Base-by-base conservation (phyloP, 2,329 filamentous ascomycete species). In the Colletotrichum sp. region DNA sequence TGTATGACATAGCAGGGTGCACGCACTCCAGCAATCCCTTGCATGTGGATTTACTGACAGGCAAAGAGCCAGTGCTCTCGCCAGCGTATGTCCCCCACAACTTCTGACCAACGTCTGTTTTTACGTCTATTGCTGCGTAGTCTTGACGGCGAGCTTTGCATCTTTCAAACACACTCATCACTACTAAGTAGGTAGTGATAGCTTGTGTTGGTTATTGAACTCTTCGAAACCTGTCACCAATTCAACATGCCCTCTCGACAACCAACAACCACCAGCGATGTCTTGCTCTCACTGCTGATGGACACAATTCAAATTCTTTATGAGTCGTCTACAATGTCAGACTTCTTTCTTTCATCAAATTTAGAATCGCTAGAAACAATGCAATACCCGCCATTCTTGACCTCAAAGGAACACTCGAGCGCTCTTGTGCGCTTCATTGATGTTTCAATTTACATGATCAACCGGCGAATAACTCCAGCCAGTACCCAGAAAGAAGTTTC, bases 401-500 rank as follows among this genome's bases (percentile, higher is more conserved):
- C 0, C 10, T 52, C 43, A 52, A 52, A 52, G 43, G n/a, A 13
- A 3, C 6, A 52, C n/a, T 52, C n/a, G 3, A 52, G 5, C 43
- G 1, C 43, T 4, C 43, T 13, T 7, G 10, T 52, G n/a, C 43
- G 1, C 43, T 21, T 21, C 43, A 52, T 52, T 13, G 43, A 52
- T 52, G 12, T 52, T 4, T 0, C n/a, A 0, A 13, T 21, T 13
- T 21, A 2, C 43, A 24, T 7, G 0, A 52, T 7, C 43, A 21
- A 52, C 43, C 2, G n/a, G 1, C n/a, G n/a, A 52, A 52, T 52
- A 21, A 13, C n/a, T 52, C 7, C 43, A 12, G n/a, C n/a, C n/a
- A 21, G 10, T 0, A 12, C n/a, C 43, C 43, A 21, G n/a, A 21
- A 48, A 4, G 43, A 21, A 52, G 10, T 4, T 21, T 21, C 6